Evolutionary conservation across 805 yeast genomes (phyloP), one percentile per base, ranked within the genome.

Genomic region (Yamadazyma paraphyllophila): DNA sequence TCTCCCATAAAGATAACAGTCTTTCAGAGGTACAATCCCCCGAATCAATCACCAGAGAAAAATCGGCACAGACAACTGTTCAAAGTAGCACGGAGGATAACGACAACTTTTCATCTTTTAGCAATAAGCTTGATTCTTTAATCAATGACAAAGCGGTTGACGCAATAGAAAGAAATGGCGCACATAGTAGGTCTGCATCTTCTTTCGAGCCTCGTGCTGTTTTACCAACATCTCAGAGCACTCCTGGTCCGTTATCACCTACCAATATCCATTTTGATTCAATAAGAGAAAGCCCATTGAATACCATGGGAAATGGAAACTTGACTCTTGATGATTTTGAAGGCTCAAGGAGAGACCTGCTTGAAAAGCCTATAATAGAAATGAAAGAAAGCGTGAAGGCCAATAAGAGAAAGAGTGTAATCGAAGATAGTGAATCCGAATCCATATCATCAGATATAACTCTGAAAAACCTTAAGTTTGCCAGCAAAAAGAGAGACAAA

Each of bases 401-500:
- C 1, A 13, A 17, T 2, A 31, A 33, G 17, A n/a, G 46, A 9
- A 43, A 31, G 24, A 37, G 38, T 20, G 1, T 15, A 3, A 16
- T 43, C 14, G 36, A 40, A 11, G 48, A 42, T 25, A 44, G 36
- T 15, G 50, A 48, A 15, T 54, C 46, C 7, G 51, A 39, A n/a
- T 38, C 43, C 12, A 45, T 43, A 20, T 31, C 50, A 17, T 50
- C 41, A 14, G 45, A 36, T 2, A 27, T 30, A 10, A 34, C 46
- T 3, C 11, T 26, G 11, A 15, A 26, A 20, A 37, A 36, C 16
- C 15, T 68, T 8, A 56, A 48, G 44, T 53, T 62, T 34, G 77
- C 82, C 1, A 63, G 66, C 37, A 76, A 71, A 13, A 82, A 78
- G 55, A 67, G 80, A 47, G 83, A 82, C 53, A 67, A 69, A 15